Evolutionary conservation across 495 filamentous ascomycete genomes (phyloP), one percentile per base, ranked within the genome.

Genomic region (Penicillium malachiteum): DNA sequence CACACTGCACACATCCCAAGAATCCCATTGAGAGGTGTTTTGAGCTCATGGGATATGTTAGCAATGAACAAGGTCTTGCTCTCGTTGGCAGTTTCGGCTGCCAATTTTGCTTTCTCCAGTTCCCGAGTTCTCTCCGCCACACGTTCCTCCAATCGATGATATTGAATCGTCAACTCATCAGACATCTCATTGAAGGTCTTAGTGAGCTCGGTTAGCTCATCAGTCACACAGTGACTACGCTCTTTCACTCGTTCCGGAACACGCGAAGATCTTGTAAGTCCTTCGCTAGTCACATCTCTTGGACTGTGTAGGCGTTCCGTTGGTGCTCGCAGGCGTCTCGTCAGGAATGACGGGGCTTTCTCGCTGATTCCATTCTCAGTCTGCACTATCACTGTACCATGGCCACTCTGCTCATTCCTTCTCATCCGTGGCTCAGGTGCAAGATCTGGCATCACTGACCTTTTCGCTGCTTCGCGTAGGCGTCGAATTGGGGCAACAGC

Each of bases 61-160:
- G 92, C 92, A 57, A 97, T 93, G 70, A 97, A 97, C 21, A 96
- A 71, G 7, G 92, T 96, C 72, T 97, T 96, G 75, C 90, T 94
- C 69, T 96, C 89, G 62, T 96, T 96, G 7, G 92, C 92, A 12
- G 89, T 86, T 64, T 96, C 92, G 5, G 92, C 92, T 2, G 91
- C 89, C 72, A 91, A 86, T 69, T 96, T 96, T 63, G 89, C 91
- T 50, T 89, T 83, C 69, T 96, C 91, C 3, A 95, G 80, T 65
- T 96, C 89, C 17, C 80, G 80, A 17, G 92, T 97, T 39, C 92
- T 82, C 70, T 93, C 85, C 0, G 79, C 81, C 12, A 96, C 92
- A 48, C 92, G 87, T 49, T 94, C 87, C 62, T 96, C 92, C 18
- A 96, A 74, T 8, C 82, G 84, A 44, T 81, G 83, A 58, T 96